These are phyloP conservation scores for Cladosporium austrohemisphaericum DNA, from an alignment of 2,329 filamentous ascomycete species.

Conservation along the genomic window DNA sequence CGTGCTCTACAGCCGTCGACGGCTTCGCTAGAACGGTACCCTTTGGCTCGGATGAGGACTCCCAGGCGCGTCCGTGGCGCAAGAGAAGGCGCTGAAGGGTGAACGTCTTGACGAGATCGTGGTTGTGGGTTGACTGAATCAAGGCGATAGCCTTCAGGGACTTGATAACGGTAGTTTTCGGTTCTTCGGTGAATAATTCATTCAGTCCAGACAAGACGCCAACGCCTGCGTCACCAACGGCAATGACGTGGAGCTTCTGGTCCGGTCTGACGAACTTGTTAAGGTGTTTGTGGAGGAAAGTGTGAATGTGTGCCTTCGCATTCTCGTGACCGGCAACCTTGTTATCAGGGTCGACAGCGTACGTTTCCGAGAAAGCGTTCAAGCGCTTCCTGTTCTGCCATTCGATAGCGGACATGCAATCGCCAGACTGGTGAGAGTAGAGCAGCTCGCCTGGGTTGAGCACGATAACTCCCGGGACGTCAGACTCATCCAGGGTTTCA, in stretches of 20 bases:
- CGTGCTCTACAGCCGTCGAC: neutral
- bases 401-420: conserved; percentile 56
- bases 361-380: conserved; percentile 58
- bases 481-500: conserved; percentile 25
- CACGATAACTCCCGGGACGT: conserved; percentile 61
- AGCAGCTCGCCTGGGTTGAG: conserved; percentile 73
- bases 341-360: conserved; percentile 57
- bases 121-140: conserved; percentile 22
- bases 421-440: conserved; percentile 66
- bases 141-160: conserved; percentile 22
- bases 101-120: neutral
- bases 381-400: conserved; percentile 50
- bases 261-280: conserved; percentile 50
- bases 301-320: conserved; percentile 59
- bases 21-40: neutral
- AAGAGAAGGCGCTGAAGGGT: neutral
- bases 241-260: conserved; percentile 63
- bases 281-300: conserved; percentile 51
- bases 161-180: neutral
- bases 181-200: conserved; percentile 6
- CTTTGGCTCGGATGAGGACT: neutral
- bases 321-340: conserved; percentile 57
- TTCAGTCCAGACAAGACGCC: conserved; percentile 22
- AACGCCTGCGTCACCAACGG: conserved; percentile 63
- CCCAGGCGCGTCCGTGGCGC: conserved; percentile 1